Conservation (phyloP, 1,139 yeast genomes). For the Blastobotrys indianensis region DNA sequence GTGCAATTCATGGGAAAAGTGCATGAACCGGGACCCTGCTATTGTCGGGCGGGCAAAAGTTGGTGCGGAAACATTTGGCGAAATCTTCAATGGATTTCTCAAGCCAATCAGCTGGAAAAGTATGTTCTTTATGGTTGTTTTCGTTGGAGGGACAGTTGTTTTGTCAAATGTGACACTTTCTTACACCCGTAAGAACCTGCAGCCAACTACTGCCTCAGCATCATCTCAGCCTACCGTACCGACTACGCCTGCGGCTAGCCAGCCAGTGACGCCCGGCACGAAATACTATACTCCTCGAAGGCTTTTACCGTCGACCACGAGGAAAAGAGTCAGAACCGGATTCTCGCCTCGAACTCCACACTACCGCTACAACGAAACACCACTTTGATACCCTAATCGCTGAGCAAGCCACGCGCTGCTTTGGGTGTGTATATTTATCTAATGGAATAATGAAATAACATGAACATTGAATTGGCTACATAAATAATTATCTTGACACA, state of each 20-base stretch:
- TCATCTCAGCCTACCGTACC: background rate
- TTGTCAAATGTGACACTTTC: constrained; percentile 17
- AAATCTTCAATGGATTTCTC: constrained; percentile 69
- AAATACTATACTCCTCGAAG: constrained; percentile 5
- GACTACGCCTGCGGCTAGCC: background rate
- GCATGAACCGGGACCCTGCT: constrained; percentile 84
- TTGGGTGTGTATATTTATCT: background rate
- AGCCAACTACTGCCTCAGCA: constrained; percentile 11
- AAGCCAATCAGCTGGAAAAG: constrained; percentile 74
- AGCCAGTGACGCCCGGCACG: constrained; percentile 6
- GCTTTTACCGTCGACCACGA: background rate
- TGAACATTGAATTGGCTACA: background rate
- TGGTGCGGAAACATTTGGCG: constrained; percentile 78
- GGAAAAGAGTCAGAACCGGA: background rate
- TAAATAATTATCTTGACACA: background rate
- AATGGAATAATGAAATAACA: background rate
- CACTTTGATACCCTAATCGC: too few relatives aligned
- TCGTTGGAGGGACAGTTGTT: constrained; percentile 42
- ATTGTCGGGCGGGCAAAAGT: constrained; percentile 70
- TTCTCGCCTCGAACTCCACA: constrained; percentile 1
- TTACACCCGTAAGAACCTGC: constrained; percentile 9
- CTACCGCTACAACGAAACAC: too few relatives aligned
- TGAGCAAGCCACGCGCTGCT: too few relatives aligned
- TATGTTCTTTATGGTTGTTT: constrained; percentile 43
- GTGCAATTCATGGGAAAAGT: constrained; percentile 71